Conservation (phyloP, 495 filamentous ascomycete species). For the Xylaria grammica region DNA sequence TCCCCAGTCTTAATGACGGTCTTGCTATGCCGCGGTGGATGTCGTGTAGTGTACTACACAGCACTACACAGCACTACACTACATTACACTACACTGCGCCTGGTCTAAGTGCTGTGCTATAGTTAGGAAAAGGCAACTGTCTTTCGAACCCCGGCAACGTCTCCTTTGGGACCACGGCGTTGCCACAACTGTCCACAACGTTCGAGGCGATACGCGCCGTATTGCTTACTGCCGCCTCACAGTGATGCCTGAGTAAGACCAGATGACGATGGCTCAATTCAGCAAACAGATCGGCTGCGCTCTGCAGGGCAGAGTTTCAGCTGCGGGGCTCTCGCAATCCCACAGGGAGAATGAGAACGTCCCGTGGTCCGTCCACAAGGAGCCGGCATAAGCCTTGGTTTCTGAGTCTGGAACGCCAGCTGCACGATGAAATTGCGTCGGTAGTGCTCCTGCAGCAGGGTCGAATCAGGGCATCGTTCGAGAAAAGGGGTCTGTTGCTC, state of each 20-base stretch:
- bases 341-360: background rate
- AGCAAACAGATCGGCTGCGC: conserved; percentile 14
- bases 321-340: conserved; percentile 17
- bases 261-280: conserved; percentile 14
- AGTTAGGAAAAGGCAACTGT: too few species aligned
- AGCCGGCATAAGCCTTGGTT: conserved; percentile 12
- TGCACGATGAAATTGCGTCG: conserved; percentile 23
- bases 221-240: conserved; percentile 15
- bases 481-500: background rate
- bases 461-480: conserved; percentile 9
- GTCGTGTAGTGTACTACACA: too few species aligned
- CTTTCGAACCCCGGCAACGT: too few species aligned
- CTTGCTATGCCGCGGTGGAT: background rate
- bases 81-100: too few species aligned
- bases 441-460: conserved; percentile 15
- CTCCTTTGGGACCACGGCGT: too few species aligned
- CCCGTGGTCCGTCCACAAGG: conserved; percentile 2
- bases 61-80: too few species aligned
- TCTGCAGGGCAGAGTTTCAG: conserved; percentile 18
- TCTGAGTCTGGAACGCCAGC: conserved; percentile 15
- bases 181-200: background rate
- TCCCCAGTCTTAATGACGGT: background rate
- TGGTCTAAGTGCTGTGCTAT: too few species aligned
- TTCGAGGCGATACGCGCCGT: conserved; percentile 11
- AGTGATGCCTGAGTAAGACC: conserved; percentile 12